Conservation (phyloP, 768 basidiomycete genomes). For the Cystobasidium onofrii region DNA sequence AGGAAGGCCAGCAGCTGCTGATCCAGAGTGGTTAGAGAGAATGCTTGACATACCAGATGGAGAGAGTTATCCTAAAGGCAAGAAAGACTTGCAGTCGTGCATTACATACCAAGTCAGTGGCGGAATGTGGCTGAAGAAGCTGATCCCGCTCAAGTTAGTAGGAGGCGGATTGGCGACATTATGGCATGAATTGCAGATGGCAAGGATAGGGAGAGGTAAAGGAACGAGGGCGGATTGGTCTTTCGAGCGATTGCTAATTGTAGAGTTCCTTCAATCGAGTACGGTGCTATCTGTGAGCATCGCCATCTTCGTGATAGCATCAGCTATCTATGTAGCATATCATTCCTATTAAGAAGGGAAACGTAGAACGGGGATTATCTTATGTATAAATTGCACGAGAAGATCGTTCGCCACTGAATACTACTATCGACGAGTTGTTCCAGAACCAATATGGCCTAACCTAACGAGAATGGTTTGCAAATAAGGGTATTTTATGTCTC, state of each 20-base stretch:
- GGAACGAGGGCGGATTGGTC: not conserved
- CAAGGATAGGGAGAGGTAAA: slow-evolving; percentile 48
- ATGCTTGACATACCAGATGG: slow-evolving; percentile 54
- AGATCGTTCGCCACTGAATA: not conserved
- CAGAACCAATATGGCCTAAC: not conserved
- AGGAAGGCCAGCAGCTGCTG: slow-evolving; percentile 60
- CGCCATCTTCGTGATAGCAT: not conserved
- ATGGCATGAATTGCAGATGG: slow-evolving; percentile 62
- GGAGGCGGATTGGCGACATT: slow-evolving; percentile 60
- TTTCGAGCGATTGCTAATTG: slow-evolving; percentile 9
- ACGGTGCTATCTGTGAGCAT: not conserved
- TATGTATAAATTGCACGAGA: not conserved
- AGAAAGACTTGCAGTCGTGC: slow-evolving; percentile 4
- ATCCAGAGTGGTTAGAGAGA: slow-evolving; percentile 59
- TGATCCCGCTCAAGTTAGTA: slow-evolving; percentile 52
- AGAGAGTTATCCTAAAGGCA: slow-evolving; percentile 41
- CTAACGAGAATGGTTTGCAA: too few species aligned
- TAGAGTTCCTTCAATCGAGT: not conserved
- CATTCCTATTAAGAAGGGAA: not conserved
- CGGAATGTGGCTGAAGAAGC: not conserved
- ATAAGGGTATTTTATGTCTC: too few species aligned
- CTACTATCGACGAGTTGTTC: not conserved
- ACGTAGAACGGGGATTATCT: not conserved
- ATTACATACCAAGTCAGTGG: slow-evolving; percentile 44
- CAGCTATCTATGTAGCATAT: not conserved